A percentile compares a stretch with the other conserved stretches of the same genome.
Evolutionary conservation across 2,329 filamentous ascomycete genomes (phyloP).

Genomic region (Diaporthe destruens): DNA sequence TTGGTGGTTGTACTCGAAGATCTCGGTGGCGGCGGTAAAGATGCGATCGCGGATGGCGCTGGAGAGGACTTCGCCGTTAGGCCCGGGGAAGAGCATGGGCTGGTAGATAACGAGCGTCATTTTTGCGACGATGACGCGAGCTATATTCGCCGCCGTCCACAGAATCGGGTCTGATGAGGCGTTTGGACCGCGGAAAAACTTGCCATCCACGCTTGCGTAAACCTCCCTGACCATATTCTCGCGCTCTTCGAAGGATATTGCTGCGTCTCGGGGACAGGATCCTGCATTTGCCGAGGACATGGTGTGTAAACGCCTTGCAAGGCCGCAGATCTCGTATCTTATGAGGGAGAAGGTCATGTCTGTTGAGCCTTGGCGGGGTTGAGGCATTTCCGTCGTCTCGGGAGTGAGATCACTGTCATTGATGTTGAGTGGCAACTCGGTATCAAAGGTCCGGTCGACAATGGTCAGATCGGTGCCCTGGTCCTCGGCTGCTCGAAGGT

Average conservation of each 20-base stretch:
- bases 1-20: slow-evolving; percentile 67
- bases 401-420: slow-evolving; percentile 66
- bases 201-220: slow-evolving; percentile 60
- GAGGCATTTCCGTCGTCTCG: slow-evolving; percentile 61
- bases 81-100: slow-evolving; percentile 59
- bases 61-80: slow-evolving; percentile 51
- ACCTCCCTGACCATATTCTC: slow-evolving; percentile 51
- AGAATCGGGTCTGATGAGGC: slow-evolving; percentile 60
- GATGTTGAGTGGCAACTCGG: slow-evolving; percentile 67
- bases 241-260: slow-evolving; percentile 57
- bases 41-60: slow-evolving; percentile 52
- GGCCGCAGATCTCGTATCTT: slow-evolving; percentile 57
- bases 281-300: slow-evolving; percentile 51
- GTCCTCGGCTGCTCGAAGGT: slow-evolving; percentile 71
- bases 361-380: slow-evolving; percentile 63
- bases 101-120: slow-evolving; percentile 68
- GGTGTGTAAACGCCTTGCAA: slow-evolving; percentile 56
- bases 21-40: slow-evolving; percentile 64
- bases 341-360: slow-evolving; percentile 63
- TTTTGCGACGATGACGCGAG: slow-evolving; percentile 65
- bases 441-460: slow-evolving; percentile 61
- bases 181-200: slow-evolving; percentile 65
- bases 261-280: slow-evolving; percentile 48
- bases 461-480: slow-evolving; percentile 67
- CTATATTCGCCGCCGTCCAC: slow-evolving; percentile 63